phyloP scores from a whole-genome alignment of 2,329 filamentous ascomycete genomes.

The Microdochium trichocladiopsis region DNA sequence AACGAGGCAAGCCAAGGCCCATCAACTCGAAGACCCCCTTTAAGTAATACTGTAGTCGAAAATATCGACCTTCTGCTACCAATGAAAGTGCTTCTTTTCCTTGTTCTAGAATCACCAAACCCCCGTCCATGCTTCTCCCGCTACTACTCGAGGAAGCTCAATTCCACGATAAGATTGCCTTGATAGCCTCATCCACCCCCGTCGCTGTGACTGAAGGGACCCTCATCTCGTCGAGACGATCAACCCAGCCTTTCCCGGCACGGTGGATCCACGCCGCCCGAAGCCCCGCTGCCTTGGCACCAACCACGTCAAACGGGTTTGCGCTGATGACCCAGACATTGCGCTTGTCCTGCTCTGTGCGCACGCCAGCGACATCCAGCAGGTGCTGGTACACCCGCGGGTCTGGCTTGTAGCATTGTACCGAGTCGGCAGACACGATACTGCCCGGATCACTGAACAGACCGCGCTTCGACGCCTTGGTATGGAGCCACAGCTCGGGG shows the following conservation, averaged over 20 bases:
- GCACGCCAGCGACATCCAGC: slow-evolving; percentile 31
- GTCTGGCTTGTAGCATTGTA: slow-evolving; percentile 58
- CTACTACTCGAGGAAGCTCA: slow-evolving; percentile 1
- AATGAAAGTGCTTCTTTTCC: no score
- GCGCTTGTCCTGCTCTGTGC: slow-evolving; percentile 33
- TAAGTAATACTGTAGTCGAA: no score
- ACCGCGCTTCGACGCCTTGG: slow-evolving; percentile 36
- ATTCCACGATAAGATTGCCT: slow-evolving; percentile 17
- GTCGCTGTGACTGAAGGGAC: slow-evolving; percentile 46
- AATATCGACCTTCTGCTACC: no score
- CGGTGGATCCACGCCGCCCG: slow-evolving; percentile 63
- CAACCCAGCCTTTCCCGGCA: slow-evolving; percentile 54
- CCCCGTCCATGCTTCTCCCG: no score
- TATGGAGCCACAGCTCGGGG: slow-evolving; percentile 42
- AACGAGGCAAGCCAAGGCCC: no score
- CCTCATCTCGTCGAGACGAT: slow-evolving; percentile 43
- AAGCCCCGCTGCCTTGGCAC: slow-evolving; percentile 54
- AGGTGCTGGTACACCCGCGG: slow-evolving; percentile 55
- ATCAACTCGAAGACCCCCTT: no score
- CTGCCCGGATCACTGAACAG: not conserved
- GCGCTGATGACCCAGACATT: slow-evolving; percentile 63
- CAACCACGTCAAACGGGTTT: slow-evolving; percentile 68
- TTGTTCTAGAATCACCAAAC: no score
- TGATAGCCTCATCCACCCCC: slow-evolving; percentile 51
- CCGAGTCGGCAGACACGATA: slow-evolving; percentile 54